Evolutionary conservation across 106 monocot species (phyloP), one percentile per base, ranked within the genome.

Genomic region (Platanthera zijinensis): DNA sequence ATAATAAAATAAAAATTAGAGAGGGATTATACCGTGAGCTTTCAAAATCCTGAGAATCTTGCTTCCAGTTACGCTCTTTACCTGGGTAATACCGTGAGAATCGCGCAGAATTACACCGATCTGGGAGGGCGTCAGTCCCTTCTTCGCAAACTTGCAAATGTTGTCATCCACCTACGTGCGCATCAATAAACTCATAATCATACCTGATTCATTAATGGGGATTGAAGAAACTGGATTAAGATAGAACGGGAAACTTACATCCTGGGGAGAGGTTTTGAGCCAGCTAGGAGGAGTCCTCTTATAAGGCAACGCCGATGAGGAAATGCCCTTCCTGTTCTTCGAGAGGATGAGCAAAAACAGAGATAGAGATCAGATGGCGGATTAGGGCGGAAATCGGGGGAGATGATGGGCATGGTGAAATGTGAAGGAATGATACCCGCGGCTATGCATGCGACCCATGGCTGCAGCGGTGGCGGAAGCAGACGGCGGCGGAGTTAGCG

Each of bases 71-170:
- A 93, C 88, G 53, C 90, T 88, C 86, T 80, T 93, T 17, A 93
- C 93, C 81, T 90, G 93, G 11, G 93, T 88, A n/a, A 93, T 88
- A 13, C 93, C 93, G 51, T 90, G 89, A 5, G 90, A 90, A 49
- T 93, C 93, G 83, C 90, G 93, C 64, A 90, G 93, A 56, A 88
- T 84, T 46, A 90, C 93, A 57, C 93, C 93, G 49, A 93, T 93
- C 86, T 90, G 90, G 1, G 89, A 93, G 21, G 93, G 90, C 11
- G 87, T 88, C 86, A 88, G 76, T 1, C 93, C 93, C 82, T 93
- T 93, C 88, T 90, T 93, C 61, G 93, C 93, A 14, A 90, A 84
- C 80, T 89, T 93, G 76, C 80, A 80, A 74, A 93, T 93, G 78
- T 69, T 87, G 68, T 93, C 93, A 48, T 90, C 90, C 45, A 93